These are phyloP conservation scores for Hysterangium stoloniferum DNA, from an alignment of 768 basidiomycete genomes.

Conservation along the genomic window DNA sequence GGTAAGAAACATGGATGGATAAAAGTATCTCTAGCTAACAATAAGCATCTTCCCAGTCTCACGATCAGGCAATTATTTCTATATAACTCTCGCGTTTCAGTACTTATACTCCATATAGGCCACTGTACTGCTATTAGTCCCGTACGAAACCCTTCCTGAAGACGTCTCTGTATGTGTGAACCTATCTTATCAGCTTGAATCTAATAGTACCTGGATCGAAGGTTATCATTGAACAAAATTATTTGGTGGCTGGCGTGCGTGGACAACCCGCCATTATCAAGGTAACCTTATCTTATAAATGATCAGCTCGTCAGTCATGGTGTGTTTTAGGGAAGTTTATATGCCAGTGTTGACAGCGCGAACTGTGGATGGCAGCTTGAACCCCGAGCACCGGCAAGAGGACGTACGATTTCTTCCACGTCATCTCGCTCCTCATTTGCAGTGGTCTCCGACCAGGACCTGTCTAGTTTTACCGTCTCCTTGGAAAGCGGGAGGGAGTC, in stretches of 20 bases:
- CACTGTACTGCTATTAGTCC: constrained; percentile 67
- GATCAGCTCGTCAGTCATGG: background rate
- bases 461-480: constrained; percentile 77
- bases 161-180: constrained; percentile 53
- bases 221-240: constrained; percentile 67
- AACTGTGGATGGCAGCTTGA: constrained; percentile 78
- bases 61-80: constrained; percentile 62
- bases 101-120: constrained; percentile 39
- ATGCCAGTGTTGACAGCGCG: constrained; percentile 56
- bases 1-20: too few relatives aligned
- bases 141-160: constrained; percentile 61
- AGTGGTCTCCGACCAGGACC: constrained; percentile 70
- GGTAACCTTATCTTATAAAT: constrained; percentile 32
- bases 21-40: constrained; percentile 12
- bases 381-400: constrained; percentile 52
- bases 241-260: constrained; percentile 66
- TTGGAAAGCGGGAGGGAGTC: constrained; percentile 68
- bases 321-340: constrained; percentile 55
- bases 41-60: constrained; percentile 45
- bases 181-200: background rate
- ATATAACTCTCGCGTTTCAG: constrained; percentile 15
- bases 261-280: constrained; percentile 67
- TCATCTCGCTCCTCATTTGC: constrained; percentile 80
- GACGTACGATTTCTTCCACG: constrained; percentile 66
- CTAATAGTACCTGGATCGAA: constrained; percentile 21